Evolutionary conservation across 2,329 filamentous ascomycete species (phyloP).

Genomic region (Pseudocercospora eumusae): DNA sequence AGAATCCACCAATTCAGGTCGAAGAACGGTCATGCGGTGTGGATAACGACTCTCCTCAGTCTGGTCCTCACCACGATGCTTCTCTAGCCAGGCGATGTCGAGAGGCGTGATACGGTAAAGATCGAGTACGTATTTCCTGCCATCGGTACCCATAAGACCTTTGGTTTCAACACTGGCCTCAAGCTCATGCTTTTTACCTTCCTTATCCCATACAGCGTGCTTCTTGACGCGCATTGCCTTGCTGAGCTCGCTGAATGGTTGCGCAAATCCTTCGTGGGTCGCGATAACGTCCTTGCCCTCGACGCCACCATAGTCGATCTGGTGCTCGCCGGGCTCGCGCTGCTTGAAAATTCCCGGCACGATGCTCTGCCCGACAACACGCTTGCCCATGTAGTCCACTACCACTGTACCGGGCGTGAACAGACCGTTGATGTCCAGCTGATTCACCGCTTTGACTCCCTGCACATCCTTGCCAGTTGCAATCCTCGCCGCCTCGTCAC

Average conservation of each 20-base stretch:
- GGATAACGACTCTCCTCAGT: slow-evolving; percentile 68
- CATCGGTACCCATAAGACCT: slow-evolving; percentile 93
- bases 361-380: slow-evolving; percentile 95
- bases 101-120: slow-evolving; percentile 91
- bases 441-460: slow-evolving; percentile 92
- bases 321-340: slow-evolving; percentile 93
- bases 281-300: slow-evolving; percentile 96
- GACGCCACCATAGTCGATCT: slow-evolving; percentile 97
- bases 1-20: slow-evolving; percentile 84
- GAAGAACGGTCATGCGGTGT: slow-evolving; percentile 92
- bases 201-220: slow-evolving; percentile 97
- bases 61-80: slow-evolving; percentile 59
- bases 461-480: slow-evolving; percentile 96
- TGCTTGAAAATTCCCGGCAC: slow-evolving; percentile 99
- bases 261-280: slow-evolving; percentile 79
- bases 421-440: slow-evolving; percentile 90
- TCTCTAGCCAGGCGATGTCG: slow-evolving; percentile 87
- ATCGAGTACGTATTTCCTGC: slow-evolving; percentile 95
- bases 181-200: slow-evolving; percentile 82
- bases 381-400: slow-evolving; percentile 94
- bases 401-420: slow-evolving; percentile 96
- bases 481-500: slow-evolving; percentile 91
- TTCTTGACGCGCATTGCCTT: slow-evolving; percentile 89
- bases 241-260: slow-evolving; percentile 85
- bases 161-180: slow-evolving; percentile 98